Conservation (phyloP, 2,329 filamentous ascomycete species). For the Sporothrix phasma region DNA sequence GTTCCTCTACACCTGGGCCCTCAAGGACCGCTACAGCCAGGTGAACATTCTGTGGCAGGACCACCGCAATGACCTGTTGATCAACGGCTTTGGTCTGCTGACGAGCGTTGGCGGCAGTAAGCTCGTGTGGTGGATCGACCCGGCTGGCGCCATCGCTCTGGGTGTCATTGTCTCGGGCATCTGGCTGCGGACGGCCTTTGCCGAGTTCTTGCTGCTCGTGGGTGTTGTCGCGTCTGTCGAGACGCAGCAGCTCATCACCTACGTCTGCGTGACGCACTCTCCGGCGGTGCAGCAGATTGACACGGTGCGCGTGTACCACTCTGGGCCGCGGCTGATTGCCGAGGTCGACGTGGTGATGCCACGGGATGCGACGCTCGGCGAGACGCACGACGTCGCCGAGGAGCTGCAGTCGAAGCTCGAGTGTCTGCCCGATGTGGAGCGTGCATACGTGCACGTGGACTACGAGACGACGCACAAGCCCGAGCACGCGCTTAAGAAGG, state of each 20-base stretch:
- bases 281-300: conserved; percentile 75
- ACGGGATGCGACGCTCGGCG: conserved; percentile 56
- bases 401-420: conserved; percentile 91
- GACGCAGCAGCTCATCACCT: conserved; percentile 88
- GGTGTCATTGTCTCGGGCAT: conserved; percentile 67
- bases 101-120: conserved; percentile 87
- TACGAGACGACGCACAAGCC: conserved; percentile 95
- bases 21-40: conserved; percentile 86
- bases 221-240: conserved; percentile 78
- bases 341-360: conserved; percentile 97
- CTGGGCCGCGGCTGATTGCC: conserved; percentile 77
- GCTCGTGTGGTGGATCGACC: conserved; percentile 89
- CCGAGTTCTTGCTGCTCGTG: conserved; percentile 83
- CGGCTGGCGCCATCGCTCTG: conserved; percentile 77
- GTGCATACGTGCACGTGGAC: conserved; percentile 94
- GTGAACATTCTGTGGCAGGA: conserved; percentile 92
- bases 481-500: conserved; percentile 60
- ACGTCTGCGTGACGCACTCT: conserved; percentile 89
- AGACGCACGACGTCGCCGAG: conserved; percentile 88
- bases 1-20: conserved; percentile 85
- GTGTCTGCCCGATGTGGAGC: conserved; percentile 80
- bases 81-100: conserved; percentile 88
- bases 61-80: conserved; percentile 91
- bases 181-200: conserved; percentile 78
- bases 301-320: conserved; percentile 90